Conservation (phyloP, 768 basidiomycete species). For the Rhizopogon sp. region DNA sequence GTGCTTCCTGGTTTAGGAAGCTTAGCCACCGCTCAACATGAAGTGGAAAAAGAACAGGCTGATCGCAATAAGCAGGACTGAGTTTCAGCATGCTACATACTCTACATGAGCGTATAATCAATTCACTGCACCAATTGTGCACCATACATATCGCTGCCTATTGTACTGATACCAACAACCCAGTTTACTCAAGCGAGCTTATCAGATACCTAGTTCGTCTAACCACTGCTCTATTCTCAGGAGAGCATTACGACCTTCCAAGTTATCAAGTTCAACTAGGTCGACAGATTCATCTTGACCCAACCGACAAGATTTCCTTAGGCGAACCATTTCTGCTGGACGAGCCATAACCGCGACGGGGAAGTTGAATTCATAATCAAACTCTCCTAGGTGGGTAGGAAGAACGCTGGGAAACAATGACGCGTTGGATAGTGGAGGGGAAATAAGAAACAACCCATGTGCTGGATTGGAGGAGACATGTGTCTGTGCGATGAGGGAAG, state of each 20-base stretch:
- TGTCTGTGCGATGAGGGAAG: conserved; percentile 56
- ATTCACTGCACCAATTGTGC: not conserved
- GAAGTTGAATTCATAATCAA: conserved; percentile 57
- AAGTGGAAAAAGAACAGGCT: conserved; percentile 26
- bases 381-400: conserved; percentile 40
- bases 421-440: conserved; percentile 43
- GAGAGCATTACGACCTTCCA: conserved; percentile 35
- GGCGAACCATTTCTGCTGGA: conserved; percentile 25
- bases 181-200: not conserved
- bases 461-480: conserved; percentile 69
- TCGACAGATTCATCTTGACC: conserved; percentile 36
- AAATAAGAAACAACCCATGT: conserved; percentile 55
- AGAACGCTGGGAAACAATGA: conserved; percentile 25
- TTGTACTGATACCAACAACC: not conserved
- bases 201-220: conserved; percentile 48
- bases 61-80: not conserved
- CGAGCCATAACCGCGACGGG: conserved; percentile 50
- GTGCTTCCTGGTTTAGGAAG: conserved; percentile 59
- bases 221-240: conserved; percentile 47
- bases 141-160: not conserved
- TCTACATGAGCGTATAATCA: not conserved
- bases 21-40: conserved; percentile 17
- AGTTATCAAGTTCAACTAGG: conserved; percentile 26
- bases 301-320: conserved; percentile 37
- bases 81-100: not conserved